These are phyloP conservation scores for Lactarius indigo DNA, from an alignment of 768 basidiomycete genomes.

Conservation along the genomic window DNA sequence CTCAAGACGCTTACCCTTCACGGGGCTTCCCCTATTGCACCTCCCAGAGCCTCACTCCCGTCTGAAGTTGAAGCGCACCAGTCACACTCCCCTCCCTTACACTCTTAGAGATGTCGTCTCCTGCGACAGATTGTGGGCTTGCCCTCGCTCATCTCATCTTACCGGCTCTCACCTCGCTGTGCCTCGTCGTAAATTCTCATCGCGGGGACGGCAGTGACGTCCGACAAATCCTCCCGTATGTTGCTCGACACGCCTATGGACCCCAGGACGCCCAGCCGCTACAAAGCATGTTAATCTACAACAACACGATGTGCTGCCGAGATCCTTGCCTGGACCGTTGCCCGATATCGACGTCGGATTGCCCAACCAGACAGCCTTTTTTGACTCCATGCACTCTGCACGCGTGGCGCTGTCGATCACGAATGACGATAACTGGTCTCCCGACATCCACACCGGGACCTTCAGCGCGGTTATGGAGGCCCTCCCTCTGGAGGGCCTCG, in stretches of 20 bases:
- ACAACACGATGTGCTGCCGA: not conserved
- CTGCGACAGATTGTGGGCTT: not conserved
- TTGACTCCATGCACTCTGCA: not conserved
- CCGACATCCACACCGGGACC: fast-evolving
- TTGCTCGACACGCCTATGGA: not conserved
- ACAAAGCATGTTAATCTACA: not conserved
- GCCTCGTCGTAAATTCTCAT: not conserved
- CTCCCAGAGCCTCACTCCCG: not conserved
- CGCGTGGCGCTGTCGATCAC: not conserved
- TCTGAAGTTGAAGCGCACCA: not conserved
- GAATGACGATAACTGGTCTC: not conserved
- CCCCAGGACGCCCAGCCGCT: not conserved
- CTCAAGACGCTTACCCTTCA: conserved; percentile 1
- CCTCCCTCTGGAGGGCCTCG: not conserved
- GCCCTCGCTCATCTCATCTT: not conserved
- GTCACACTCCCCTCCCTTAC: not conserved
- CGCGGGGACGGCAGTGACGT: not conserved
- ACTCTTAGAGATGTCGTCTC: not conserved
- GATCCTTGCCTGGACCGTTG: not conserved
- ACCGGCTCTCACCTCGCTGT: not conserved
- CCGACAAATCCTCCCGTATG: not conserved
- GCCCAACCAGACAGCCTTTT: not conserved
- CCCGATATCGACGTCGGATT: not conserved
- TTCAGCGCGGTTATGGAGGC: not conserved
- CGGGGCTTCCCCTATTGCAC: not conserved